Evolutionary conservation across 2,329 filamentous ascomycete species (phyloP), one percentile per base, ranked within the genome.

Genomic region (Pyrenochaeta sp.): DNA sequence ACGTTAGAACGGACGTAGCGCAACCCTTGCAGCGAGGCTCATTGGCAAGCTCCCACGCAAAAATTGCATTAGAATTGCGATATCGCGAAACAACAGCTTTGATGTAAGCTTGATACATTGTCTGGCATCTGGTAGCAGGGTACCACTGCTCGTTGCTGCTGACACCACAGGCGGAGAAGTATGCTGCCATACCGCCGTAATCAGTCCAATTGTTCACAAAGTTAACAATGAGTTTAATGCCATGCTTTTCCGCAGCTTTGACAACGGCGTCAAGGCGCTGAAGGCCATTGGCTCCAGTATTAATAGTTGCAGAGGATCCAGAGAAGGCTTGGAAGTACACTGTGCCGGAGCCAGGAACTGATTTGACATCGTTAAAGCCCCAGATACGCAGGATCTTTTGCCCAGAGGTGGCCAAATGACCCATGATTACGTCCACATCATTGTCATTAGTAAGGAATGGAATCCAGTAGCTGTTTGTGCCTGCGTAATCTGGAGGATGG

Each of bases 181-280:
- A 88, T 1, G 83, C 82, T 10, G 79, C 77, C 75, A 88, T 87
- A 42, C 87, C 86, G 23, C 87, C 87, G 37, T 88, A 89, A 65
- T 90, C 88, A 40, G 78, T 78, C 87, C 87, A 90, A 75, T 90
- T 85, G 75, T 90, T 90, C 49, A 89, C 85, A 37, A 89, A 85
- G 61, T 85, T 83, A 66, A 87, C 82, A 56, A 90, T 87, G 4
- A 89, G 76, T 69, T 87, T 87, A 61, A 90, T 78, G 3, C 83
- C 83, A 48, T 83, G 78, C 49, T 78, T 77, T 69, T 87, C 85
- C 4, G 87, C 87, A 0, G 83, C 77, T 33, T 79, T 69, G 47
- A 90, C 86, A 1, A 89, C 85, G 47, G 84, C 84, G 66, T 90
- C 87, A 2, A 90, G 82, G 12, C 86, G 81, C 69, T 87, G 81